Evolutionary conservation across 192 early-diverging fungal species (phyloP), one percentile per base, ranked within the genome.

Genomic region (Haplosporangium gracile): DNA sequence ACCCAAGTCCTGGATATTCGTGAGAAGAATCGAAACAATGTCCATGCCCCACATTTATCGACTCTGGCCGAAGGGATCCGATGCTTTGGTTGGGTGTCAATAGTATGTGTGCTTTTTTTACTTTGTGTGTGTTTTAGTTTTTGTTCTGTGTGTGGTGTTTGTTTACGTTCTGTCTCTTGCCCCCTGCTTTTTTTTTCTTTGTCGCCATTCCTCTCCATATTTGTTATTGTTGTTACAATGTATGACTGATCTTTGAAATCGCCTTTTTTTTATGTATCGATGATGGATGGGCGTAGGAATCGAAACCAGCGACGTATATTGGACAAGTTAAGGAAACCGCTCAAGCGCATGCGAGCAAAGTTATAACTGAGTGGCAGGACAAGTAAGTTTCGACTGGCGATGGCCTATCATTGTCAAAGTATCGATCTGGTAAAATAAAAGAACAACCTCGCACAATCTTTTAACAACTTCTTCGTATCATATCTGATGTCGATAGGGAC

Each of bases 21-120:
- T 55, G 97, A 98, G 60, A 93, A 91, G 74, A 97, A 97, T 89
- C 91, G 98, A 60, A 87, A 93, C 24, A 93, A 90, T 40, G 92
- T 94, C 45, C 77, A 93, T 45, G 95, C 94, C 86, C 94, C 94
- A 84, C 96, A 98, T 79, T 89, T 99, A 76, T 93, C 94, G 38
- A 89, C 95, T 22, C 94, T 99, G 24, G 94, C 94, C 55, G 98
- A 99, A 78, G 97, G 97, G 80, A 93, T 96, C 69, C 92, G 95
- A 32, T 97, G 96, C 40, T 92, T 99, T 78, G 96, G 96, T 24
- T 99, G 98, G 98, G 95, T 98, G 47, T 92, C 94, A 5, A 91
- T 97, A 20, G 94, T 94, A 88, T 73, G 92, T 89, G 57, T 26
- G 4, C 43, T n/a, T 24, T 26, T 32, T 57, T 5, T 36, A 36